A percentile compares a stretch with the other conserved stretches of the same genome.
Conservation (phyloP, 176 grass and related monocot species). For the Aegilops bicornis region DNA sequence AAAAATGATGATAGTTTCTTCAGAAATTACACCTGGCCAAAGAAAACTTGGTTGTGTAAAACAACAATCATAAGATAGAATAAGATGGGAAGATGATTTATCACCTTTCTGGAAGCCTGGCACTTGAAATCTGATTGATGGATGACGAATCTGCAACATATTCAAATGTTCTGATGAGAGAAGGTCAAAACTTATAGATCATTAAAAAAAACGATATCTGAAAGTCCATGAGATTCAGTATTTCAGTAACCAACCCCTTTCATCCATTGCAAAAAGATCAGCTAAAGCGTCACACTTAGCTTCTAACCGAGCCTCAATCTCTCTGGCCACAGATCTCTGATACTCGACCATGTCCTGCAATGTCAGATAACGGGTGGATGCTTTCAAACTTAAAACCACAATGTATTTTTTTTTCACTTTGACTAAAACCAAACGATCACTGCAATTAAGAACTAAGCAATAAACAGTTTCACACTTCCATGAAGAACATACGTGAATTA, state of each 20-base stretch:
- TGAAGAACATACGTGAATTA: background rate
- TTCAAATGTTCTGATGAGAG: slow-evolving; percentile 32
- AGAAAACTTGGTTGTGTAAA: background rate
- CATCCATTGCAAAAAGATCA: slow-evolving; percentile 82
- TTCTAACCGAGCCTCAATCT: slow-evolving; percentile 92
- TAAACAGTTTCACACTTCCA: background rate
- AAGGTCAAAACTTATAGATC: background rate
- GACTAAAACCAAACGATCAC: too few species aligned
- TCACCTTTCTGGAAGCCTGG: slow-evolving; percentile 92
- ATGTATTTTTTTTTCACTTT: background rate
- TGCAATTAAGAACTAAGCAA: background rate
- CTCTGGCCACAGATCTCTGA: slow-evolving; percentile 72
- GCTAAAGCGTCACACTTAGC: slow-evolving; percentile 87
- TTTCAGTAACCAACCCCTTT: slow-evolving; percentile 62
- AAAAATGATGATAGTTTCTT: background rate
- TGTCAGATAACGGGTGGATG: slow-evolving; percentile 13
- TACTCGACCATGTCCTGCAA: slow-evolving; percentile 84
- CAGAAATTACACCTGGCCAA: background rate
- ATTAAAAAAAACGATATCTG: background rate
- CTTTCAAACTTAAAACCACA: background rate
- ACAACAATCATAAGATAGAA: slow-evolving; percentile 13
- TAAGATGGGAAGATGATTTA: background rate
- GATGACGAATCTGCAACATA: slow-evolving; percentile 68
- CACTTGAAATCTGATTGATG: slow-evolving; percentile 80
- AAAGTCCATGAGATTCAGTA: slow-evolving; percentile 6